Conservation (phyloP, 208 protist genomes). For the Wallacemonas collosoma region DNA sequence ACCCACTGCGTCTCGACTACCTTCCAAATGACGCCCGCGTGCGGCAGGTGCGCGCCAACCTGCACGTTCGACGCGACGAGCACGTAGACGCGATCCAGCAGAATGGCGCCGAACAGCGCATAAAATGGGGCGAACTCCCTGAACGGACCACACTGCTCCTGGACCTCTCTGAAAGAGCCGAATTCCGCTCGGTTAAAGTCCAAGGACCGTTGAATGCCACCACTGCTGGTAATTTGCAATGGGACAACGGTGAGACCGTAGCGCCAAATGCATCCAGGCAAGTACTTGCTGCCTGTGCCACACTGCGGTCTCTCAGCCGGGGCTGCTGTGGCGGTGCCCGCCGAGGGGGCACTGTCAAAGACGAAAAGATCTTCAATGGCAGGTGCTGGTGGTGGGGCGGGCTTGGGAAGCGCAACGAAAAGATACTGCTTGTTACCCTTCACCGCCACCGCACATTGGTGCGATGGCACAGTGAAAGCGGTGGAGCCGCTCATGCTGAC, state of each 20-base stretch:
- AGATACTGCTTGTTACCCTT: constrained; percentile 53
- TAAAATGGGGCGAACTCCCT: constrained; percentile 56
- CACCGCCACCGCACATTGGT: constrained; percentile 59
- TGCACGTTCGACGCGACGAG: constrained; percentile 65
- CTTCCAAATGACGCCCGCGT: constrained; percentile 50
- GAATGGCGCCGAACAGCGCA: constrained; percentile 73
- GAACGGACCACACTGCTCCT: constrained; percentile 63
- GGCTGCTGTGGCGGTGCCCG: background rate
- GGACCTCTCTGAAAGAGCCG: constrained; percentile 49
- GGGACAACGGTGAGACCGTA: constrained; percentile 44
- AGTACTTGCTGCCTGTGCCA: constrained; percentile 32
- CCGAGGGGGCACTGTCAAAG: constrained; percentile 42
- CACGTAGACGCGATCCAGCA: constrained; percentile 79
- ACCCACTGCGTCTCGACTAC: constrained; percentile 77
- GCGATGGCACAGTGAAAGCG: constrained; percentile 23
- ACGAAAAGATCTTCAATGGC: constrained; percentile 72
- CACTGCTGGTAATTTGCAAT: constrained; percentile 50
- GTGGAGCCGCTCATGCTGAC: background rate
- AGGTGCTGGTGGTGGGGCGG: constrained; percentile 25
- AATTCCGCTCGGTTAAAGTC: constrained; percentile 64
- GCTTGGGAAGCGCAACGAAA: constrained; percentile 63
- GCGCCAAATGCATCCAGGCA: constrained; percentile 25
- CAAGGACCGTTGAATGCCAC: constrained; percentile 53
- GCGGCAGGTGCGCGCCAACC: constrained; percentile 47
- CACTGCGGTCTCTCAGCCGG: constrained; percentile 10